Evolutionary conservation across 1,284 basidiomycete genomes (phyloP), one percentile per base, ranked within the genome.

Genomic region (Rhizopogon parksii): DNA sequence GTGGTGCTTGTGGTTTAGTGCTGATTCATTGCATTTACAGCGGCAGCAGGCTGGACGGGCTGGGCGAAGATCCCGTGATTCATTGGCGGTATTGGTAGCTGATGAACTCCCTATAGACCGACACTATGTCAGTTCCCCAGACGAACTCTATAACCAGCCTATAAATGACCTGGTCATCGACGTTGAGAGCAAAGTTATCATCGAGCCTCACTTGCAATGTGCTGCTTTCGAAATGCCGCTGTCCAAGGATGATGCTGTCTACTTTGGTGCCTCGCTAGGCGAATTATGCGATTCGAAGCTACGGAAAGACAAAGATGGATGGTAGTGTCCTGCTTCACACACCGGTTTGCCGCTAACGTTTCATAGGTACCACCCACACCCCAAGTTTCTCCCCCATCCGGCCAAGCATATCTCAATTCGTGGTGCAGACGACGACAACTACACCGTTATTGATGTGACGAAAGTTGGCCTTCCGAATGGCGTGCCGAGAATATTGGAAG

Each of bases 11-110:
- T 50, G 25, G 27, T 24, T 9, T 32, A 12, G 17, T 5, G 37
- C 53, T 24, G 36, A 24, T 36, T 32, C 11, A 53, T 34, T 36
- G 27, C 24, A 9, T 47, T 15, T 36, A 34, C 57, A 91, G 81
- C 75, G 88, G 34, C 93, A 95, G 73, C 91, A 95, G 80, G 83
- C 88, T 4, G 92, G 93, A 32, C 75, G 92, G 58, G 92, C 92
- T 14, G 93, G 93, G 3, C 80, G 93, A 40, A 74, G 92, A 48
- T 77, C 86, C 43, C 82, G 84, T 38, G 92, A 95, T 62, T 85
- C 91, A 14, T 74, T 95, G n/a, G 83, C 85, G 0, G 74, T 95
- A 49, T 75, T 91, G 36, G 79, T 95, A 2, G 80, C 83, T 12
- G 88, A 93, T 53, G 71, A 74, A 12, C 74, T 82, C 51, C 83